These are phyloP conservation scores for Colletotrichum eleusines DNA, from an alignment of 2,329 filamentous ascomycete genomes.

Conservation along the genomic window DNA sequence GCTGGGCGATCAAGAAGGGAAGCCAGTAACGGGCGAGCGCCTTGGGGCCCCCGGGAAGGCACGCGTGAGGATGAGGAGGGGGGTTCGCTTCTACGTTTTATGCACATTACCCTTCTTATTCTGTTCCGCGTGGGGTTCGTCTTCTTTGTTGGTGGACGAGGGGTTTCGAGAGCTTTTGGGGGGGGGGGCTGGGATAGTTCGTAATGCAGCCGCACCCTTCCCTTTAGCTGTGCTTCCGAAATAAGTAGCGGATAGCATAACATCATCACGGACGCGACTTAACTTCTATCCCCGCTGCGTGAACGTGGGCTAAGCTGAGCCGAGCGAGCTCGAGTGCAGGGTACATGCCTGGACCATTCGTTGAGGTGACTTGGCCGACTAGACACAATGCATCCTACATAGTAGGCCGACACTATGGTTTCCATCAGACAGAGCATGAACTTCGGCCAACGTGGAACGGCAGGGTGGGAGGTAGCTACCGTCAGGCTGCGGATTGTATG, in stretches of 20 bases:
- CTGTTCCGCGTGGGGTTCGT: background rate
- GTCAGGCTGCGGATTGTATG: background rate
- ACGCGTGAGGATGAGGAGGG: no score
- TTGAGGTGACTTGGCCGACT: constrained; percentile 17
- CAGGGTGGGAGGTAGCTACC: background rate
- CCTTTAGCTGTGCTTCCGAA: constrained; percentile 5
- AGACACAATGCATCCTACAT: constrained; percentile 14
- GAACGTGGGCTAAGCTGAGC: background rate
- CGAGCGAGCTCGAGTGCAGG: constrained; percentile 13
- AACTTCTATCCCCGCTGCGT: background rate
- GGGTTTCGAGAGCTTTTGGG: background rate
- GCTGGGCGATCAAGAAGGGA: background rate
- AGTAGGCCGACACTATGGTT: constrained; percentile 3
- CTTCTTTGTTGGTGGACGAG: background rate
- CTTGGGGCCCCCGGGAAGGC: background rate
- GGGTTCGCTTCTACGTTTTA: background rate
- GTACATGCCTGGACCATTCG: background rate
- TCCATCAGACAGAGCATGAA: constrained; percentile 35
- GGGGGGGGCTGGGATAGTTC: background rate
- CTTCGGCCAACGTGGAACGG: constrained; percentile 40
- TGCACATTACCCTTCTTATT: background rate
- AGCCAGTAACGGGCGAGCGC: background rate
- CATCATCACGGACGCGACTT: constrained; percentile 27
- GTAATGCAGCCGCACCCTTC: background rate
- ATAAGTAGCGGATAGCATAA: constrained; percentile 26